Evolutionary conservation across 768 basidiomycete genomes (phyloP).

Genomic region (Amanita phalloides): DNA sequence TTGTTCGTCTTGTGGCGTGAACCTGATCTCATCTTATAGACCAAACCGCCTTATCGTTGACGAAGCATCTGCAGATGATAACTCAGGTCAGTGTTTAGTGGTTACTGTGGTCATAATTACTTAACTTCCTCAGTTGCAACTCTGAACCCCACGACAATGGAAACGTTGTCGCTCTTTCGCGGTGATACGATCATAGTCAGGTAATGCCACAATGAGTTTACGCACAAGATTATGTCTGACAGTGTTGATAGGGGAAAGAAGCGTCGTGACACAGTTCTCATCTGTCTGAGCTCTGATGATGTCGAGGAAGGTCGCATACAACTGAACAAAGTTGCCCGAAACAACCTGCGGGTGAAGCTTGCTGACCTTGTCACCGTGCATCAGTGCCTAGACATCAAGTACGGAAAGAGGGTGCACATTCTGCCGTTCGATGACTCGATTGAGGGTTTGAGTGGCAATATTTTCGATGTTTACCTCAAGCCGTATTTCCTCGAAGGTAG

Average conservation of each 20-base stretch:
- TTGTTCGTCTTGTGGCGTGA: constrained; percentile 1
- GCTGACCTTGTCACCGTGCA: constrained; percentile 95
- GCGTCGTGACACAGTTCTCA: constrained; percentile 94
- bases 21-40: constrained; percentile 29
- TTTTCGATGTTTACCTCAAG: constrained; percentile 98
- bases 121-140: constrained; percentile 64
- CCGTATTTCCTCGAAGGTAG: constrained; percentile 96
- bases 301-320: constrained; percentile 98
- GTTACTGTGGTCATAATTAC: neutral
- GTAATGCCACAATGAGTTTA: constrained; percentile 25
- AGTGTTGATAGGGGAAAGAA: constrained; percentile 76
- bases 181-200: constrained; percentile 94
- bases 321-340: constrained; percentile 99
- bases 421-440: constrained; percentile 97
- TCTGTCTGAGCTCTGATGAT: constrained; percentile 90
- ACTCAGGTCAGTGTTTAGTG: constrained; percentile 56
- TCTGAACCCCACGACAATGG: constrained; percentile 95
- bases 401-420: constrained; percentile 95
- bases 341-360: constrained; percentile 95
- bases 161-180: constrained; percentile 83
- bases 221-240: constrained; percentile 2
- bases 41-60: constrained; percentile 98
- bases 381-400: constrained; percentile 95
- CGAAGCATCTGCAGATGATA: constrained; percentile 89
- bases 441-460: constrained; percentile 95